These are phyloP conservation scores for Kwoniella shivajii DNA, from an alignment of 1,284 basidiomycete genomes.

Conservation along the genomic window DNA sequence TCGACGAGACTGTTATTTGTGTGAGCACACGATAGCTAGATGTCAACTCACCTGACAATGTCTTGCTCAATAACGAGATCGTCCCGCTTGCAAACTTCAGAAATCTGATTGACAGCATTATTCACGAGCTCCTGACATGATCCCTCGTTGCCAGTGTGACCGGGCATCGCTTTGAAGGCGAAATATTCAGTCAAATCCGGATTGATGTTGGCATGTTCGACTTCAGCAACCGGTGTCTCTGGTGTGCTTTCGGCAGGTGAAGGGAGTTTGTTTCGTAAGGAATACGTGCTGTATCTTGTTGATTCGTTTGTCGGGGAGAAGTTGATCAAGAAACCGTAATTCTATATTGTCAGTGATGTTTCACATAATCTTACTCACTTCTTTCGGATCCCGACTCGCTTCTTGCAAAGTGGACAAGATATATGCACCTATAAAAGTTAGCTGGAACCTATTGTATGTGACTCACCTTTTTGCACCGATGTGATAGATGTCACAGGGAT, in stretches of 20 bases:
- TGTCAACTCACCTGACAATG: conserved; percentile 69
- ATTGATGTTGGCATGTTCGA: conserved; percentile 24
- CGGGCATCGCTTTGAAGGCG: conserved; percentile 57
- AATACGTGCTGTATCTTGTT: conserved; percentile 76
- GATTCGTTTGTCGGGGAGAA: conserved; percentile 71
- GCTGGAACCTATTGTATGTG: neutral
- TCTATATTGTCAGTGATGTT: conserved; percentile 49
- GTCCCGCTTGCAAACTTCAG: conserved; percentile 65
- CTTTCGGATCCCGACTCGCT: conserved; percentile 76
- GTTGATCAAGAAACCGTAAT: conserved; percentile 77
- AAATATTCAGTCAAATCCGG: conserved; percentile 44
- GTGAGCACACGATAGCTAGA: conserved; percentile 19
- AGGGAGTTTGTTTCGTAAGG: conserved; percentile 64
- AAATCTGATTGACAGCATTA: conserved; percentile 70
- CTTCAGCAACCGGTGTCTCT: conserved; percentile 13
- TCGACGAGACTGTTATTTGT: conserved; percentile 74
- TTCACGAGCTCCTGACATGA: conserved; percentile 77
- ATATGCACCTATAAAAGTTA: conserved; percentile 67
- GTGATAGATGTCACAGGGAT: conserved; percentile 81
- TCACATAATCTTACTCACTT: conserved; percentile 50
- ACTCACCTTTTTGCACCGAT: conserved; percentile 76
- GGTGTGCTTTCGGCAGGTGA: conserved; percentile 9
- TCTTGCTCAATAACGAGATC: conserved; percentile 68
- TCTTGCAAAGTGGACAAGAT: conserved; percentile 89
- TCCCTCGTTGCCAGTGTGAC: conserved; percentile 63